Base-by-base conservation (phyloP, 306 rosid species). In the Casuarina equisetifolia region DNA sequence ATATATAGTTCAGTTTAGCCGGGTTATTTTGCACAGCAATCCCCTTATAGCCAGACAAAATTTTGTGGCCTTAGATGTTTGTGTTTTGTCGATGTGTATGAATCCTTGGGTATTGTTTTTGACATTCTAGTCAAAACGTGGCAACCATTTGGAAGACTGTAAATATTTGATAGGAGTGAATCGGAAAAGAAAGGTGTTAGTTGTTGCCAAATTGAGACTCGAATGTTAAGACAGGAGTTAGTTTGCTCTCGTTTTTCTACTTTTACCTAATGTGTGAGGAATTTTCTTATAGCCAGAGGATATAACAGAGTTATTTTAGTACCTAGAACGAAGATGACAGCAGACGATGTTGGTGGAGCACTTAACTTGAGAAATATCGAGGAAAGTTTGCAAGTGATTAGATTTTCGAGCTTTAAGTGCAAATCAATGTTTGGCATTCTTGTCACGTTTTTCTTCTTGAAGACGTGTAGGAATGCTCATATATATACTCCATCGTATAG, bases 341-440 rank as follows among this genome's bases (percentile, higher is more conserved):
- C 92, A 3, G 89, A 86, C 36, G 98, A 92, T 79, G 96, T 92
- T 17, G 98, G 92, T 86, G 72, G 87, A 74, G 98, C 98, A 40
- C 95, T 94, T 77, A 89, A 91, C 63, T 86, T 94, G 78, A 89
- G 95, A 81, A 89, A 92, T 63, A 85, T 94, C 42, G 97, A 94
- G 93, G 98, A 89, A 70, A 85, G 80, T 76, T 19, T 66, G 49
- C 70, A 66, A 17, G n/a, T 40, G 48, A 66, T 40, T 66, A 49
- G 40, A 15, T 17, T n/a, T 40, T 15, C 17, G 11, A 49, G 32
- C 40, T 62, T 32, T 40, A 39, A n/a, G 45, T 6, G 1, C 48
- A 36, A 7, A 39, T 66, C 3, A 66, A 39, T 66, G 4, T 40
- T 25, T 66, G 16, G 32, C 70, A 16, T 66, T 66, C 49, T 4